Base-by-base conservation (phyloP, 2,329 filamentous ascomycete species). In the Pseudocercospora pini-densiflorae region DNA sequence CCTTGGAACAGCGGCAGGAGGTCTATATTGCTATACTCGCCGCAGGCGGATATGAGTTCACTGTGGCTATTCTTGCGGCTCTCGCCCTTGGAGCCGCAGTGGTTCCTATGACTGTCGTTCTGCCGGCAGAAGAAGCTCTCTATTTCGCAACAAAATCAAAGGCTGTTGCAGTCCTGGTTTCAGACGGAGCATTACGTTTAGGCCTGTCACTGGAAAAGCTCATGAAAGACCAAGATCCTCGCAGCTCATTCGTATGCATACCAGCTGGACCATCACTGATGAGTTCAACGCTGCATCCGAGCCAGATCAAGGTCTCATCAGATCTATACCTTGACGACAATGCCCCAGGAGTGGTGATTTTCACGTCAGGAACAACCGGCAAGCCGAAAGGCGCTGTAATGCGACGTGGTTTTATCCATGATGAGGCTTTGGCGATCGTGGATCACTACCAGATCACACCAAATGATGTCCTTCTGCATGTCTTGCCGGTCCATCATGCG, bases 401-500 rank as follows among this genome's bases (percentile, higher is more conserved):
- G 80, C 77, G 80, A 9, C 74, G 81, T 43, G 76, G 77, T 1
- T 82, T 79, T 67, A 75, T 79, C 9, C 79, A 79, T 64, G 76
- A 78, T 43, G 75, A 74, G 60, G 76, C 76, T 12, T 68, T 81
- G 71, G 73, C 77, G 70, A 73, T 80, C 5, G 78, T 80, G 14
- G 81, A 81, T 74, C 75, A 81, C 68, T 82, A 82, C 67, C 67
- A 70, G 6, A 72, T 79, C 0, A 72, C 69, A 1, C 65, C 63
- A 33, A 73, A 78, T 0, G 83, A 85, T 68, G 79, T 80, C 27
- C 77, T 85, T 1, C 81, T 85, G 23, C 83, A 85, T 63, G 77
- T 85, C 1, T 78, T 85, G 1, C 83, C 83, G 0, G 79, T 85
- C 0, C 83, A 85, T 64, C 83, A 85, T 66, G 79, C 84, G 10